Base-by-base conservation (phyloP, 2,329 filamentous ascomycete genomes). In the Claviceps fusiformis region DNA sequence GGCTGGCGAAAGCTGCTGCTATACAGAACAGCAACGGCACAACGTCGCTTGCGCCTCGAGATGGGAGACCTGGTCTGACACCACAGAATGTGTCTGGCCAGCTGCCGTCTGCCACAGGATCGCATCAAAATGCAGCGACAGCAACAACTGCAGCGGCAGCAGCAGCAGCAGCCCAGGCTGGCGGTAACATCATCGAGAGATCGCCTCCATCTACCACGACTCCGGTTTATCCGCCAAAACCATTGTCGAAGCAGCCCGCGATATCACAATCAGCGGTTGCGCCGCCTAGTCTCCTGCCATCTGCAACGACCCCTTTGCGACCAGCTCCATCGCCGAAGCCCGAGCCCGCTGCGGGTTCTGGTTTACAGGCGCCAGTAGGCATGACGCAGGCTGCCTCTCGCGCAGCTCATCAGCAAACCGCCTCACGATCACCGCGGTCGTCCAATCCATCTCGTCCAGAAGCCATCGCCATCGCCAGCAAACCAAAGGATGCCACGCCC, bases 291-390 rank as follows among this genome's bases (percentile, higher is more conserved):
- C 65, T 67, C 41, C 49, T 67, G 19, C 63, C 62, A 0, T 27
- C 63, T 43, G 63, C 62, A 47, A 61, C 66, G 10, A 58, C 67
- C 7, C 61, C 66, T 2, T 62, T 61, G 31, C 65, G 63, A 41
- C 63, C 66, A 24, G 56, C 64, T 13, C 60, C 63, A 9, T 63
- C 65, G 5, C 60, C 67, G 11, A 71, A 70, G 52, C 63, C 67
- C 3, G 56, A 63, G 1, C 65, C 55, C 50, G 63, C 62, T 39
- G 56, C 63, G 5, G 61, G 59, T 15, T 65, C 69, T 8, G 70
- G 70, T 13, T 65, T 72, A 19, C 71, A 73, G 57, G 63, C 69
- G 24, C 70, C 71, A 5, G 56, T 62, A 17, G 69, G 67, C 37
- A 62, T 65, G 10, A 61, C 64, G 6, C 68, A 67, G 27, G 61